Percentiles rank a stretch among this genome's conserved stretches.
These are phyloP conservation scores for Mrakia hoshinonis DNA, from an alignment of 768 basidiomycete species.

Conservation along the genomic window DNA sequence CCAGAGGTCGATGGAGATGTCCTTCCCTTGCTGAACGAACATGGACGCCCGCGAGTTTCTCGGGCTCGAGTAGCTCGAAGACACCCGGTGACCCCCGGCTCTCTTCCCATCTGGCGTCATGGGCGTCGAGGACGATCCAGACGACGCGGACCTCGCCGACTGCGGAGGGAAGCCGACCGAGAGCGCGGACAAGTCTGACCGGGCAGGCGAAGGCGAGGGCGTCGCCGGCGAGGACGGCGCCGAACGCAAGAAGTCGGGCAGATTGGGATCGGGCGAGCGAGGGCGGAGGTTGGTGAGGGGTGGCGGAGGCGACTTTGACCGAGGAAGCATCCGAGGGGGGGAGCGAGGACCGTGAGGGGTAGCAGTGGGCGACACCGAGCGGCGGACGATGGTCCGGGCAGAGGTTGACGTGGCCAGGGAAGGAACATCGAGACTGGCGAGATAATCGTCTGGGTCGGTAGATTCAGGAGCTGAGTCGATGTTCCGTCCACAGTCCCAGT, in stretches of 20 bases:
- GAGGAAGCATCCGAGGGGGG: not conserved
- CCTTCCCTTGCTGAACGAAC: constrained; percentile 34
- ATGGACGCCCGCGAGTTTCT: not conserved
- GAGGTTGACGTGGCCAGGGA: not conserved
- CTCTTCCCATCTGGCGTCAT: not conserved
- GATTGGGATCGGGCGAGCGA: not conserved
- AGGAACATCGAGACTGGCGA: not conserved
- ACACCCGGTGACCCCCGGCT: not conserved
- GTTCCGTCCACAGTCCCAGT: not conserved
- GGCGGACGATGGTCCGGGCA: not conserved
- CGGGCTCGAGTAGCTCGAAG: not conserved
- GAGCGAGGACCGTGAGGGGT: no score
- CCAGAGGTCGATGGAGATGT: constrained; percentile 53
- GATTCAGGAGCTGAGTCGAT: not conserved
- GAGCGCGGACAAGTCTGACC: not conserved
- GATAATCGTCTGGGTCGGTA: not conserved
- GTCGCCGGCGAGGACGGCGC: not conserved
- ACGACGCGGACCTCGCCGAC: not conserved
- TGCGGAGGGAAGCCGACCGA: not conserved
- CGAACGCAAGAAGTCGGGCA: not conserved
- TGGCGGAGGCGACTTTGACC: not conserved
- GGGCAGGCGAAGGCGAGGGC: not conserved
- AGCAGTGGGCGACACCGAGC: not conserved
- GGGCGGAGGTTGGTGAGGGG: not conserved
- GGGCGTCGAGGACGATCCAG: not conserved